Evolutionary conservation across 805 yeast genomes (phyloP), one percentile per base, ranked within the genome.

Genomic region (Saturnispora galanensis): DNA sequence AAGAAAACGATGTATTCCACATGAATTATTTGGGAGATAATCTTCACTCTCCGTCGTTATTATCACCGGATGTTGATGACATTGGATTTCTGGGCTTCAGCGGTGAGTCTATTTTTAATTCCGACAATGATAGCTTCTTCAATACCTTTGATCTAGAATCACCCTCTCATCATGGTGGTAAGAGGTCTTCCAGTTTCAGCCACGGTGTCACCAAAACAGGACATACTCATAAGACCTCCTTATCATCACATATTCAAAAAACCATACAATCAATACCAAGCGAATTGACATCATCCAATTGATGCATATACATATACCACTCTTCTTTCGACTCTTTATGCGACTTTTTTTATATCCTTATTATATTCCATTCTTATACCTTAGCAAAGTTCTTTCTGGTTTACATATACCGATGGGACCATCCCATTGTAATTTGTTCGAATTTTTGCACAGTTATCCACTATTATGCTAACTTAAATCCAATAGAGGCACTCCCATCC

Each of bases 1-100:
- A 57, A 39, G 56, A 53, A 28, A 51, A 53, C 38, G 48, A 50
- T 37, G 38, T 34, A 31, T 31, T 31, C n/a, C n/a, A 31, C 15
- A n/a, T 31, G 15, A n/a, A 31, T n/a, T 31, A 31, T 31, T 31
- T 31, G 15, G 15, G 10, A 5, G 34, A 31, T 31, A 31, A 13
- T 31, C 7, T 13, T 6, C n/a, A n/a, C n/a, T 31, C 34, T n/a
- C 34, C 34, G 10, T n/a, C 34, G 7, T 31, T 31, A 13, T 7
- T 31, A 31, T 31, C 34, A 8, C 34, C 34, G 7, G 34, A 6
- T 31, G 34, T 31, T 31, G 34, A 31, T n/a, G 34, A 31, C 8
- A 31, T 31, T 31, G 34, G 34, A 8, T 31, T 31, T 31, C n/a
- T 31, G 34, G 34, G 34, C 8, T 31, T 31, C 10, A 31, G 34